A percentile compares a stretch with the other conserved stretches of the same genome.
These are phyloP conservation scores for Candida dubliniensis DNA, from an alignment of 1,139 yeast genomes.

Conservation along the genomic window DNA sequence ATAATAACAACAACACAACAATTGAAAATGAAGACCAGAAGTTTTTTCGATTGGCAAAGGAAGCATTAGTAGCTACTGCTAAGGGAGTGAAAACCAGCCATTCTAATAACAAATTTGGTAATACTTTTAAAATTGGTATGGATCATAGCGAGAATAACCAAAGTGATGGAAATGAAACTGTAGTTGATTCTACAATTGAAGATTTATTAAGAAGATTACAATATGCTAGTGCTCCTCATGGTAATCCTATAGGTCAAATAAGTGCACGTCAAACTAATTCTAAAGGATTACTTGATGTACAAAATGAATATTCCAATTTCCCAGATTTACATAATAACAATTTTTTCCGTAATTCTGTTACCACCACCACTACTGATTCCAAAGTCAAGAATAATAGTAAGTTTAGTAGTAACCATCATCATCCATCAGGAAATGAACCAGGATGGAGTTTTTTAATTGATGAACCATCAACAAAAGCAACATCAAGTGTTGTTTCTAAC, in stretches of 20 bases:
- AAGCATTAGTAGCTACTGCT: constrained; percentile 49
- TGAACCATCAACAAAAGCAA: constrained; percentile 17
- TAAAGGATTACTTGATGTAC: constrained; percentile 46
- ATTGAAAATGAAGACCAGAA: constrained; percentile 37
- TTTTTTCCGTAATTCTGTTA: constrained; percentile 19
- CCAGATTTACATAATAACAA: constrained; percentile 47
- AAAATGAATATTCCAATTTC: constrained; percentile 42
- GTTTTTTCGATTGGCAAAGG: constrained; percentile 44
- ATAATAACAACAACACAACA: neutral
- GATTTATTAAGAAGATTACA: constrained; percentile 52
- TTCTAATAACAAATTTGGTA: neutral
- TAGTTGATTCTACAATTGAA: constrained; percentile 55
- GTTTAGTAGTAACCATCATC: constrained; percentile 4
- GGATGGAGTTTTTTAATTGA: constrained; percentile 42
- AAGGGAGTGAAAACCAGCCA: constrained; percentile 20
- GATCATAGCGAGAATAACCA: constrained; percentile 15
- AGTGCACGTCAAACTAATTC: constrained; percentile 39
- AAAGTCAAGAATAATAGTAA: neutral
- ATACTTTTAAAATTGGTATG: too few species aligned
- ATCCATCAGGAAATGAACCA: constrained; percentile 20
- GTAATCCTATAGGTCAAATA: constrained; percentile 42
- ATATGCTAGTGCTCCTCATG: constrained; percentile 56
- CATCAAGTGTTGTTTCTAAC: too few species aligned
- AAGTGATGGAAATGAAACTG: constrained; percentile 9
- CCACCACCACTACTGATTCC: too few species aligned